Conservation (phyloP, 1,284 basidiomycete genomes). For the Chalciporus piperatoides region DNA sequence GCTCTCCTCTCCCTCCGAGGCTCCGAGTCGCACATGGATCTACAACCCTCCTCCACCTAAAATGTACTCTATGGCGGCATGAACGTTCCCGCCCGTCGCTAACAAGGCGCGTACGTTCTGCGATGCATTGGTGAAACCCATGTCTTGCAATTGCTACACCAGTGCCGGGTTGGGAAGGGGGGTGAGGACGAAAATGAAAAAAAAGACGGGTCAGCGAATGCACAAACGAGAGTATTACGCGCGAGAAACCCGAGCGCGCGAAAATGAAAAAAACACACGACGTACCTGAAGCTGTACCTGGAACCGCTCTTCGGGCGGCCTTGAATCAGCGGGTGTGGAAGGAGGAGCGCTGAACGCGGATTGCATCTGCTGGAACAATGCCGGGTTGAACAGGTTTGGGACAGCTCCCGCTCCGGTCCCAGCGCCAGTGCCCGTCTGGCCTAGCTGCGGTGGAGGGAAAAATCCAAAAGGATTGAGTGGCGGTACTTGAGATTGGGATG, state of each 20-base stretch:
- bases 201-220: background rate
- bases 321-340: constrained; percentile 56
- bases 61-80: constrained; percentile 89
- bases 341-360: constrained; percentile 32
- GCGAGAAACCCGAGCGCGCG: no score
- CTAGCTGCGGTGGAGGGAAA: constrained; percentile 7
- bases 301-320: constrained; percentile 85
- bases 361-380: constrained; percentile 48
- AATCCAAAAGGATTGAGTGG: constrained; percentile 30
- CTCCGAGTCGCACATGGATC: background rate
- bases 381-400: constrained; percentile 35
- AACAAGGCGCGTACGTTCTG: constrained; percentile 89
- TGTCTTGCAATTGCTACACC: constrained; percentile 76
- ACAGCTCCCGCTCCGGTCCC: constrained; percentile 4
- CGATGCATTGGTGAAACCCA: constrained; percentile 80
- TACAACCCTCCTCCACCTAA: constrained; percentile 65
- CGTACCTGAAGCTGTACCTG: constrained; percentile 77
- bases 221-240: background rate
- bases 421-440: constrained; percentile 20
- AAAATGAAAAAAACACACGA: background rate
- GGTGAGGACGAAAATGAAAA: background rate
- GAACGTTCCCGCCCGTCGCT: constrained; percentile 85
- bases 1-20: no score
- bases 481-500: constrained; percentile 15
- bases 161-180: background rate